phyloP scores from a whole-genome alignment of 306 rosid species.

The Lotus japonicus region DNA sequence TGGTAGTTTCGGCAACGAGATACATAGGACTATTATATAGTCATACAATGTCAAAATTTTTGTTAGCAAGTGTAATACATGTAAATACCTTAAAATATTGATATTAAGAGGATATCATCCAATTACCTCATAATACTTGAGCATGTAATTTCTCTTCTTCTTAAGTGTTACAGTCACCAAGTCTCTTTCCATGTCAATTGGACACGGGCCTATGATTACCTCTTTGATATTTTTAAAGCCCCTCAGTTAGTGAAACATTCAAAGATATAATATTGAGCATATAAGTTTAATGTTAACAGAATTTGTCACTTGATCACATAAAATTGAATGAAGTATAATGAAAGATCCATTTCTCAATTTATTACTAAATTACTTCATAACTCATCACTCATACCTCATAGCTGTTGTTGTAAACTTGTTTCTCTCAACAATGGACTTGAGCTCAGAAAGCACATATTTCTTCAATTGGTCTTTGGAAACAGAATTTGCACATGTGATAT shows the following conservation, averaged over 20 bases:
- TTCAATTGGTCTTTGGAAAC: constrained; percentile 71
- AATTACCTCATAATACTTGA: constrained; percentile 58
- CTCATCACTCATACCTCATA: too few relatives aligned
- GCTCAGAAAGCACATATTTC: constrained; percentile 55
- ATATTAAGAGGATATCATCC: background rate
- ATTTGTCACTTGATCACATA: too few relatives aligned
- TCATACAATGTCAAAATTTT: constrained; percentile 14
- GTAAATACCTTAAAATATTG: background rate
- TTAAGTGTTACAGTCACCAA: constrained; percentile 82
- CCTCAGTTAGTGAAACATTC: constrained; percentile 69
- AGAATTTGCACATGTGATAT: too few relatives aligned
- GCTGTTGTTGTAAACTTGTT: constrained; percentile 70
- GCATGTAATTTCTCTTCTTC: constrained; percentile 67
- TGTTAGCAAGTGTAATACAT: background rate
- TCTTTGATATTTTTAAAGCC: constrained; percentile 74
- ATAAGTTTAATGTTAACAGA: background rate
- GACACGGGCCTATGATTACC: constrained; percentile 50
- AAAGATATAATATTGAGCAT: too few relatives aligned
- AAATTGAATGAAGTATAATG: too few relatives aligned
- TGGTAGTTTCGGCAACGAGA: too few relatives aligned
- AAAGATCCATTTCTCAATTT: background rate
- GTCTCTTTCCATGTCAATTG: constrained; percentile 70
- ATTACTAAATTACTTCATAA: background rate
- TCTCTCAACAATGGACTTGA: constrained; percentile 60
- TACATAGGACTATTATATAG: too few relatives aligned